Evolutionary conservation across 495 filamentous ascomycete genomes (phyloP).

Genomic region (Aspergillus diversus): DNA sequence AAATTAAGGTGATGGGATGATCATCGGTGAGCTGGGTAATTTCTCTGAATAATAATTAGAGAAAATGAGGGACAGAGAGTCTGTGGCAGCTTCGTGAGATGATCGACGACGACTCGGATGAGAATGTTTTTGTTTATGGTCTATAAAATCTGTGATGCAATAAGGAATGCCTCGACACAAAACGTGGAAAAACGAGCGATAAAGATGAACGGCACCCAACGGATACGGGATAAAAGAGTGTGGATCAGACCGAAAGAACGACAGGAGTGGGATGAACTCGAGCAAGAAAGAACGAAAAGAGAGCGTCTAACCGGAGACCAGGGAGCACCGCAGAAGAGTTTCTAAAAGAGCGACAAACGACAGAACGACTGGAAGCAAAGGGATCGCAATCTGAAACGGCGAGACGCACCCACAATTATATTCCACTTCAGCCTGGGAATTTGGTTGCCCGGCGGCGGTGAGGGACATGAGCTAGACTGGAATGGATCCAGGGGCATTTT

Average conservation of each 20-base stretch:
- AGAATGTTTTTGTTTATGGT: conserved; percentile 27
- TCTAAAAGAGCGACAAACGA: conserved; percentile 42
- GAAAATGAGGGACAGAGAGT: conserved; percentile 12
- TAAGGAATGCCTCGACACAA: conserved; percentile 42
- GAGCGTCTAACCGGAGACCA: conserved; percentile 39
- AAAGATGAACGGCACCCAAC: conserved; percentile 14
- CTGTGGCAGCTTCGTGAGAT: conserved; percentile 17
- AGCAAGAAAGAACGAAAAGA: conserved; percentile 31
- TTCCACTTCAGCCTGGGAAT: conserved; percentile 33
- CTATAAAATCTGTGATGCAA: conserved; percentile 27
- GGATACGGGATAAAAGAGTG: conserved; percentile 23
- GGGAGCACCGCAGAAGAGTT: conserved; percentile 34
- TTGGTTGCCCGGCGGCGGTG: conserved; percentile 45
- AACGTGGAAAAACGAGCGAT: conserved; percentile 22
- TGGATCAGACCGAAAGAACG: conserved; percentile 30
- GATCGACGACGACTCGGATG: conserved; percentile 17
- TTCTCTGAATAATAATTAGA: background rate
- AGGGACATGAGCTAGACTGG: conserved; percentile 21
- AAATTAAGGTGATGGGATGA: conserved; percentile 17
- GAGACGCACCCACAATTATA: conserved; percentile 27
- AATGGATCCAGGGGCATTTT: conserved; percentile 26
- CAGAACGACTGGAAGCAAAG: conserved; percentile 41
- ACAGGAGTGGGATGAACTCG: conserved; percentile 24
- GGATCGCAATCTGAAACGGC: conserved; percentile 35
- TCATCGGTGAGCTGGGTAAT: conserved; percentile 17